A percentile compares a stretch with the other conserved stretches of the same genome.
phyloP scores from a whole-genome alignment of 2,329 filamentous ascomycete genomes.

The Stagonosporopsis chrysanthemi region DNA sequence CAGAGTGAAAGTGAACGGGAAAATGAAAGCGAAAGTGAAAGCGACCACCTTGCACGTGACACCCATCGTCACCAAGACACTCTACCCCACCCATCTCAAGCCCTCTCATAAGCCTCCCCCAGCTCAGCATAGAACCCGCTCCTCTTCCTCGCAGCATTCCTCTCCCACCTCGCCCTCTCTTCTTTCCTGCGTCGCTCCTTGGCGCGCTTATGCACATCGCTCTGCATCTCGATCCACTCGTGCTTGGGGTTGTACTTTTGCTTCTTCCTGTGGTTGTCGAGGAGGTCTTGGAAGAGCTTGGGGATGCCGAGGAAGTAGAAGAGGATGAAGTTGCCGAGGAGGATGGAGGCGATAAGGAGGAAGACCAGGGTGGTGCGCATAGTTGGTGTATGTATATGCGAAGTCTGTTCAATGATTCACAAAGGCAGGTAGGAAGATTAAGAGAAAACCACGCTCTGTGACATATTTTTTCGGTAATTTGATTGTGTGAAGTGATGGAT shows the following conservation, averaged over 20 bases:
- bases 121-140: constrained; percentile 20
- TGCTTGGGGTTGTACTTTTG: constrained; percentile 1
- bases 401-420: no score
- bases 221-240: constrained; percentile 19
- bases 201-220: constrained; percentile 16
- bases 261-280: constrained; percentile 12
- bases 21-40: neutral
- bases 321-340: constrained; percentile 14
- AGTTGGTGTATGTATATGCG: neutral
- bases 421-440: no score
- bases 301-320: constrained; percentile 21
- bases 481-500: neutral
- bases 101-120: constrained; percentile 11
- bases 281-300: constrained; percentile 9
- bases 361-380: constrained; percentile 16
- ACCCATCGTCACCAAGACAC: neutral
- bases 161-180: constrained; percentile 16
- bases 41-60: neutral
- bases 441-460: neutral
- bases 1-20: no score
- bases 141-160: constrained; percentile 15
- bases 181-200: constrained; percentile 17
- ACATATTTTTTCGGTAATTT: neutral
- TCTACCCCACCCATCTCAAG: neutral
- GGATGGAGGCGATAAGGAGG: constrained; percentile 12